These are phyloP conservation scores for Debaryomyces castellii DNA, from an alignment of 805 yeast genomes.

Conservation along the genomic window DNA sequence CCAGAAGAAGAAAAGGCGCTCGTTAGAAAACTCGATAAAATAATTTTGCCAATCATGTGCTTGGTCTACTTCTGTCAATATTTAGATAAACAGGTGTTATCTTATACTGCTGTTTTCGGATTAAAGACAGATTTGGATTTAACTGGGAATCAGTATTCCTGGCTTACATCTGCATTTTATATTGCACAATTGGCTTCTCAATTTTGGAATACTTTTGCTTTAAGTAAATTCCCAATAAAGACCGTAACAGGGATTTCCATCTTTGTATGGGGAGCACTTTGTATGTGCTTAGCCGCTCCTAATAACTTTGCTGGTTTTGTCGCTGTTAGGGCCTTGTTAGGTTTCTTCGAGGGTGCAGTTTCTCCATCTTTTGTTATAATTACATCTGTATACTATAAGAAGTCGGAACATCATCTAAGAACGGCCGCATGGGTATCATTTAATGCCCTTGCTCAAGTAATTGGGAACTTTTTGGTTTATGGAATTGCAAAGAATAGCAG, in stretches of 20 bases:
- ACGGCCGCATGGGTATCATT: constrained; percentile 4
- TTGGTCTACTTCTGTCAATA: constrained; percentile 7
- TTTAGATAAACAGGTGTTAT: constrained; percentile 3
- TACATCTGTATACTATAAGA: constrained; percentile 18
- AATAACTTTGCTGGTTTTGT: constrained; percentile 12
- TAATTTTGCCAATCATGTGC: constrained; percentile 7
- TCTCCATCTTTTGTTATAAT: constrained; percentile 15
- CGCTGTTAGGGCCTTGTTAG: constrained; percentile 8
- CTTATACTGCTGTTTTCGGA: constrained; percentile 4
- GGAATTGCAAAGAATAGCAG: constrained; percentile 6
- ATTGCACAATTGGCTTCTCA: constrained; percentile 63
- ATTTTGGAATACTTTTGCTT: constrained; percentile 41
- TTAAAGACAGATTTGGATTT: constrained; percentile 4
- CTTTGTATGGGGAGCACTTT: constrained; percentile 3
- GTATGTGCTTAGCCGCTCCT: constrained; percentile 5
- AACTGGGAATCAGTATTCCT: constrained; percentile 31
- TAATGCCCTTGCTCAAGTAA: constrained; percentile 6
- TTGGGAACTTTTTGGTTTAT: constrained; percentile 6
- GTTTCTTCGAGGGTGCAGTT: constrained; percentile 9
- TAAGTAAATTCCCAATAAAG: constrained; percentile 53
- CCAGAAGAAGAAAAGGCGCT: constrained; percentile 8
- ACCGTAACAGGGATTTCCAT: constrained; percentile 2
- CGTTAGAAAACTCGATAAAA: constrained; percentile 7
- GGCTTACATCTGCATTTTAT: constrained; percentile 42
- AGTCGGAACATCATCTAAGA: constrained; percentile 3